phyloP scores from a whole-genome alignment of 1,139 yeast species.

The Protomyces inouyei region DNA sequence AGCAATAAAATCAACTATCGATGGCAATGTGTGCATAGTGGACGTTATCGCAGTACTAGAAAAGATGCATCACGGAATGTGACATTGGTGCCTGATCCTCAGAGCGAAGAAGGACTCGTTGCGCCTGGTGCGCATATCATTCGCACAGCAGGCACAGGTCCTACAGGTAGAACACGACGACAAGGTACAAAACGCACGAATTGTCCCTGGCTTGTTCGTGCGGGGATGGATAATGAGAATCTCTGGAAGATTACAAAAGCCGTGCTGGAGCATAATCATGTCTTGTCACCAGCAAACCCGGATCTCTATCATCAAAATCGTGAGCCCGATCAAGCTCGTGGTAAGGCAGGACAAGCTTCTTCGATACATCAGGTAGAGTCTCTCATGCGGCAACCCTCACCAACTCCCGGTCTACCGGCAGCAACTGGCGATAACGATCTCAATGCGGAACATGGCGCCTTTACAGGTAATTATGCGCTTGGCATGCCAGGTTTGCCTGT shows the following conservation, averaged over 20 bases:
- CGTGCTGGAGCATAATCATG: constrained; percentile 8
- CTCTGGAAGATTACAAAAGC: constrained; percentile 13
- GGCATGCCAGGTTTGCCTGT: background rate
- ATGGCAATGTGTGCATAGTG: constrained; percentile 20
- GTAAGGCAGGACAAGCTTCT: no score
- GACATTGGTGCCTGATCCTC: background rate
- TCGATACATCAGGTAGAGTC: no score
- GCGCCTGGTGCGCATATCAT: background rate
- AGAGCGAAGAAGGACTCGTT: background rate
- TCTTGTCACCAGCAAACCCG: constrained; percentile 7
- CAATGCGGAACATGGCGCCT: background rate
- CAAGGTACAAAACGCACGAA: constrained; percentile 5
- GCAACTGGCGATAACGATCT: background rate
- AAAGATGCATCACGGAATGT: background rate
- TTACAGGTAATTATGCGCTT: background rate
- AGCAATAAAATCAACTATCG: constrained; percentile 9
- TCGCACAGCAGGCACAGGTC: background rate
- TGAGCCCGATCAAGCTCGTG: no score
- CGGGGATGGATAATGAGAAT: constrained; percentile 7
- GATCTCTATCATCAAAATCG: constrained; percentile 14
- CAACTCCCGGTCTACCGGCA: background rate
- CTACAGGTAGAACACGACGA: background rate
- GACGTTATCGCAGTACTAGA: constrained; percentile 5
- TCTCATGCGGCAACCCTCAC: background rate
- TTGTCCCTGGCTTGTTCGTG: constrained; percentile 19